These are phyloP conservation scores for Cadophora luteo-olivacea DNA, from an alignment of 2,329 filamentous ascomycete species.

Conservation along the genomic window DNA sequence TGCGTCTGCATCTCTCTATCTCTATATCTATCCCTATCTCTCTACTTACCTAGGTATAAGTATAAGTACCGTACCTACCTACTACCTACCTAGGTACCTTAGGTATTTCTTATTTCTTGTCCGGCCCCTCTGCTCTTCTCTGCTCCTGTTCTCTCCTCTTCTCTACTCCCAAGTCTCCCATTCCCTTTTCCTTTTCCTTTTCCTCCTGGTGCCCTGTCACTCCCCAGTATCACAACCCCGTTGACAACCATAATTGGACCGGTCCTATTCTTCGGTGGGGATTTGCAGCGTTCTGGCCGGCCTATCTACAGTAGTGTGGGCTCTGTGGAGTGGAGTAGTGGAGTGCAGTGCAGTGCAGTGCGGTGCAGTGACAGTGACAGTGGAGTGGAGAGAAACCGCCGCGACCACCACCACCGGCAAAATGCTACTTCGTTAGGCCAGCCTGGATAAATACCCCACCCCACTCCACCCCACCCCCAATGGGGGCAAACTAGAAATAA, in stretches of 20 bases:
- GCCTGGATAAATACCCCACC: conserved; percentile 6
- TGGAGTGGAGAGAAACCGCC: not conserved
- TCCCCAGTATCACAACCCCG: not conserved
- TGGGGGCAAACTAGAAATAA: conserved; percentile 14
- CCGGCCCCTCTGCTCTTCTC: not conserved
- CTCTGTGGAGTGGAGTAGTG: not conserved
- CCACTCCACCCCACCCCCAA: too few relatives aligned
- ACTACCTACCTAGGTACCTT: too few relatives aligned
- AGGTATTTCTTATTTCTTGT: too few relatives aligned
- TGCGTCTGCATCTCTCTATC: too few relatives aligned
- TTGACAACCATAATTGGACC: conserved; percentile 10
- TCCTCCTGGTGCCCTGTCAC: not conserved
- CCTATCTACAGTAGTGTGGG: not conserved
- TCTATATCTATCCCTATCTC: too few relatives aligned
- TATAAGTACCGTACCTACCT: too few relatives aligned
- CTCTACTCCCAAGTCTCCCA: not conserved
- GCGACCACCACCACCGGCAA: conserved; percentile 5
- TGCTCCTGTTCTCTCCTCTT: not conserved
- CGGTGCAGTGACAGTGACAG: too few relatives aligned
- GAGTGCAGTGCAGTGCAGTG: too few relatives aligned
- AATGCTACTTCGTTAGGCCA: conserved; percentile 6
- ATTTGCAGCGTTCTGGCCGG: conserved; percentile 10
- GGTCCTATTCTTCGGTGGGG: conserved; percentile 17
- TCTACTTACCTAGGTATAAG: too few relatives aligned
- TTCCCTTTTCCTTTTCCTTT: not conserved